Percentiles rank a stretch among this genome's conserved stretches.
These are phyloP conservation scores for Saturnispora mendoncae DNA, from an alignment of 805 yeast genomes.

Conservation along the genomic window DNA sequence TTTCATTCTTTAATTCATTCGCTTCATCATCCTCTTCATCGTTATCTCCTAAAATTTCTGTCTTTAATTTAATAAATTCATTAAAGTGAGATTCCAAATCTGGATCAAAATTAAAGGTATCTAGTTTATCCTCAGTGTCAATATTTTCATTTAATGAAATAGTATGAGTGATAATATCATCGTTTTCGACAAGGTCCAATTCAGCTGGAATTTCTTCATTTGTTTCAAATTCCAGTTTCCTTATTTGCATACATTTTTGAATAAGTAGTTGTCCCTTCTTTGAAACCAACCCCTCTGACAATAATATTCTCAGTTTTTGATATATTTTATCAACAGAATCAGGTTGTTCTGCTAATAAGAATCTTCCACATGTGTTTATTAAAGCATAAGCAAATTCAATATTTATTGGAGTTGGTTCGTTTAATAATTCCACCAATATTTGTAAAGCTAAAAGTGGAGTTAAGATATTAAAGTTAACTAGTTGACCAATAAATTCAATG, in stretches of 20 bases:
- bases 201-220: conserved; percentile 34
- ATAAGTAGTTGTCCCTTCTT: conserved; percentile 37
- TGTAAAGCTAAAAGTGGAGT: conserved; percentile 49
- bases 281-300: conserved; percentile 45
- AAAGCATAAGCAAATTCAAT: conserved; percentile 46
- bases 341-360: conserved; percentile 33
- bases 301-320: conserved; percentile 51
- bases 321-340: conserved; percentile 33
- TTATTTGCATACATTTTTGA: conserved; percentile 42
- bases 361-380: conserved; percentile 44
- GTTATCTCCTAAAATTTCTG: conserved; percentile 37
- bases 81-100: conserved; percentile 43
- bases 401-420: conserved; percentile 40
- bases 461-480: conserved; percentile 54
- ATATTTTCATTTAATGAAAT: conserved; percentile 46
- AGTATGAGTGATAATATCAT: conserved; percentile 49
- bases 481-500: conserved; percentile 46
- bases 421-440: conserved; percentile 38
- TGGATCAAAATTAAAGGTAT: conserved; percentile 41
- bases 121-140: conserved; percentile 37
- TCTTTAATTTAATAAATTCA: conserved; percentile 35
- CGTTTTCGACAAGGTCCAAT: conserved; percentile 56
- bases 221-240: conserved; percentile 36
- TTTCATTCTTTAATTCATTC: conserved; percentile 13
- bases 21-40: conserved; percentile 20